phyloP scores from a whole-genome alignment of 139 green algal species.

The Picochlorum sp. region DNA sequence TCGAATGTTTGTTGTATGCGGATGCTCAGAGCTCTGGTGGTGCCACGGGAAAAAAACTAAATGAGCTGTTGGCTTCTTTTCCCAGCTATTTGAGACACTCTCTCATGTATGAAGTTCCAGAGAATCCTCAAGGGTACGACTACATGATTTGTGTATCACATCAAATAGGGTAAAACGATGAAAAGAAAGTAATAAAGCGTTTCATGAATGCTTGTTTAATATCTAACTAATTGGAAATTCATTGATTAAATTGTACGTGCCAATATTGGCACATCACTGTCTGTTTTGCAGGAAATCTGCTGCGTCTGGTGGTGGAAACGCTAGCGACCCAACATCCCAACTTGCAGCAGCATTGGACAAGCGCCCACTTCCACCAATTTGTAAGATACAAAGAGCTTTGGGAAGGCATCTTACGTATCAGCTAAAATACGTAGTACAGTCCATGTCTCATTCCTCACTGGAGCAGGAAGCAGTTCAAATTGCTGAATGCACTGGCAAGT shows the following conservation, averaged over 20 bases:
- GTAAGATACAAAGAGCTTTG: conserved; percentile 1
- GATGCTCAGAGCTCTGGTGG: background rate
- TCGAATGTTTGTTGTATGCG: conserved; percentile 1
- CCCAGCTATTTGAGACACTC: background rate
- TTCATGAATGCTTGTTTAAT: too few species aligned
- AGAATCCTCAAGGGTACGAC: background rate
- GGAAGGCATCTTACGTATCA: background rate
- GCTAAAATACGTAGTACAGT: conserved; percentile 1
- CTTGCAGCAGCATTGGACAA: background rate
- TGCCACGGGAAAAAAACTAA: background rate
- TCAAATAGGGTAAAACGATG: too few species aligned
- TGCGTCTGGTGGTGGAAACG: background rate
- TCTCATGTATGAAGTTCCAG: background rate
- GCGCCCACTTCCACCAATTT: background rate
- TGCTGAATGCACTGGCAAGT: too few species aligned
- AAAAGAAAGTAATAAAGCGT: background rate
- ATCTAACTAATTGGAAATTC: too few species aligned
- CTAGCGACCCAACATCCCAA: background rate
- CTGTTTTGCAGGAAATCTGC: background rate
- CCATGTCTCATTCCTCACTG: background rate
- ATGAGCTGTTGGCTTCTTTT: background rate
- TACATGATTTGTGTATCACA: too few species aligned
- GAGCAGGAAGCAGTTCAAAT: too few species aligned
- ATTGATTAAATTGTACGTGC: too few species aligned
- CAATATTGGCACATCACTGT: too few species aligned